Evolutionary conservation across 805 yeast genomes (phyloP).

Genomic region (Cyberlindnera bimundalis): DNA sequence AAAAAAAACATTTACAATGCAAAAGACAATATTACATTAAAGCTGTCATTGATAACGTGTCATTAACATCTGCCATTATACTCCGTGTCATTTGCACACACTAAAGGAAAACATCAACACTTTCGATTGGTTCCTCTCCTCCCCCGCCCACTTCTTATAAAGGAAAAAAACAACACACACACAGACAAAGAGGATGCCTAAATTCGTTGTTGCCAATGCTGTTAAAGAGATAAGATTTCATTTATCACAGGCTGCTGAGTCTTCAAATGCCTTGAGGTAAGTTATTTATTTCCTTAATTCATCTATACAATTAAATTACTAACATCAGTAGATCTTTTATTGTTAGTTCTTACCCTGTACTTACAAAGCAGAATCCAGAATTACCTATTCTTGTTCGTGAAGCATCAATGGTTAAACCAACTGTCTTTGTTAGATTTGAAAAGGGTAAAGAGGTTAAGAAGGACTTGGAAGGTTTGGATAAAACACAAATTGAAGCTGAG

Average conservation of each 20-base stretch:
- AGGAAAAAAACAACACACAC: background rate
- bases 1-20: too few relatives aligned
- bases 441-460: conserved; percentile 34
- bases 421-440: conserved; percentile 69
- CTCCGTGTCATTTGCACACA: too few relatives aligned
- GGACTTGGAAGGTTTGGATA: conserved; percentile 34
- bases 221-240: conserved; percentile 81
- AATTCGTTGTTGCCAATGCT: conserved; percentile 41
- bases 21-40: too few relatives aligned
- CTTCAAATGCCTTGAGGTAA: conserved; percentile 59
- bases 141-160: too few relatives aligned
- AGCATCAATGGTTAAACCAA: conserved; percentile 59
- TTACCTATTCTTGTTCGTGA: conserved; percentile 80
- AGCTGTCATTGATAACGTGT: too few relatives aligned
- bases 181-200: conserved; percentile 16
- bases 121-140: too few relatives aligned
- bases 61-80: too few relatives aligned
- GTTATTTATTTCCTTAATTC: conserved; percentile 17
- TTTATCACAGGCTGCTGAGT: conserved; percentile 73
- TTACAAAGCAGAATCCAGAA: conserved; percentile 59
- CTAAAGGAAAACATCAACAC: too few relatives aligned
- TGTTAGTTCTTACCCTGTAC: conserved; percentile 57
- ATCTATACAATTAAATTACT: background rate
- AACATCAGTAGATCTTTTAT: conserved; percentile 49
- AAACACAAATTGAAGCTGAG: conserved; percentile 22